Base-by-base conservation (phyloP, 345 rosid species). In the Eucalyptus decipiens region DNA sequence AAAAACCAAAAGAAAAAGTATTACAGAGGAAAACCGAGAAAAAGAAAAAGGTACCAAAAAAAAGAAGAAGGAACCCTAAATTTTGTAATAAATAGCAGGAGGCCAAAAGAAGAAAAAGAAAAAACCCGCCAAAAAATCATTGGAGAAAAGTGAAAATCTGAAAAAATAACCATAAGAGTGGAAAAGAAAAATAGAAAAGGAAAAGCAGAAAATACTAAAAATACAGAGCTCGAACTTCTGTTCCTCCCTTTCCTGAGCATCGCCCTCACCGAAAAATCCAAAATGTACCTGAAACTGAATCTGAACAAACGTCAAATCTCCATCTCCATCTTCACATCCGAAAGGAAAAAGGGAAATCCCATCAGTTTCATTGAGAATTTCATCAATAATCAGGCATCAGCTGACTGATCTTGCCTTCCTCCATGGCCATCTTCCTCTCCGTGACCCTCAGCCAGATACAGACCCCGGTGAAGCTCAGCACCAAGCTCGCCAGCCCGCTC, bases 401-500 rank as follows among this genome's bases (percentile, higher is more conserved):
- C 28, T 95, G 99, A 87, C 90, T 92, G 87, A 94, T 93, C 93
- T 96, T 96, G 62, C 94, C 96, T 92, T 96, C 97, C 88, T 95
- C 98, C 32, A 93, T 92, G 37, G 94, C 93, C 95, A 93, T 92
- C 88, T 92, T 93, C 69, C 95, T 94, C 85, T 96, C 99, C 2
- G 97, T 94, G 54, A 95, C 85, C 94, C 94, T 95, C 91, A 96
- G 95, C 99, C 99, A 95, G 69, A 97, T 89, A 89, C 99, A 97
- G 19, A 97, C 99, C 13, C 98, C 99, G 3, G 97, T 94, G 58
- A 97, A 97, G 89, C 99, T 97, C 50, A 97, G 92, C 48, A 96
- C 94, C 93, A 97, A 94, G 91, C 99, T 97, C 5, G 95, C 97
- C 48, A 97, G 90, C 62, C 99, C 99, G 90, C 98, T 97, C 34